phyloP scores from a whole-genome alignment of 371 early-diverging fungal species.

The Gilbertella persicaria region DNA sequence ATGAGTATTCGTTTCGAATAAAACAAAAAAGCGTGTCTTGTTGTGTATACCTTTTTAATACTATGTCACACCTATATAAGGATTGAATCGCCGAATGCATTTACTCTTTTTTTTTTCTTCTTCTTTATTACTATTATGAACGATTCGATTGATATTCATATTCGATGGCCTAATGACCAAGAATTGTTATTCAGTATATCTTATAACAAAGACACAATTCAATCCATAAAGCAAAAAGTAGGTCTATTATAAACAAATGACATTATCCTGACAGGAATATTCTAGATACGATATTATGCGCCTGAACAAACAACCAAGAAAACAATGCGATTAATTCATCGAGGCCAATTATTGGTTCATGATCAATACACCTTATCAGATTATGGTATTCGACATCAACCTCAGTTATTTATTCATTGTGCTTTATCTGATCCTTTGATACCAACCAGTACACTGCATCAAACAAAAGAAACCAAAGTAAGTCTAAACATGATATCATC shows the following conservation, averaged over 20 bases:
- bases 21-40: not conserved
- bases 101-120: not conserved
- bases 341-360: conserved; percentile 17
- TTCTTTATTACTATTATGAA: not conserved
- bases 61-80: no score
- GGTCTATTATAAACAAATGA: no score
- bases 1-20: not conserved
- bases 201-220: conserved; percentile 1
- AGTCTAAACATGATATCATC: not conserved
- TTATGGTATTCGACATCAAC: conserved; percentile 6
- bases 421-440: conserved; percentile 18
- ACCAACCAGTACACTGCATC: conserved; percentile 2
- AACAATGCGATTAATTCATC: conserved; percentile 18
- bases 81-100: no score
- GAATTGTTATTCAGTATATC: conserved; percentile 4
- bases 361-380: conserved; percentile 13
- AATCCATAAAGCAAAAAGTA: conserved; percentile 16
- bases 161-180: conserved; percentile 12
- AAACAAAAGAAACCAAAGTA: not conserved
- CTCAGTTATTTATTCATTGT: conserved; percentile 14
- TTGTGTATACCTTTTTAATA: no score
- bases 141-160: conserved; percentile 9
- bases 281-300: conserved; percentile 20
- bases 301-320: conserved; percentile 13
- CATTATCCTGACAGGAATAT: no score